Evolutionary conservation across 495 filamentous ascomycete species (phyloP), one percentile per base, ranked within the genome.

Genomic region (Staphylotrichum longicolle): DNA sequence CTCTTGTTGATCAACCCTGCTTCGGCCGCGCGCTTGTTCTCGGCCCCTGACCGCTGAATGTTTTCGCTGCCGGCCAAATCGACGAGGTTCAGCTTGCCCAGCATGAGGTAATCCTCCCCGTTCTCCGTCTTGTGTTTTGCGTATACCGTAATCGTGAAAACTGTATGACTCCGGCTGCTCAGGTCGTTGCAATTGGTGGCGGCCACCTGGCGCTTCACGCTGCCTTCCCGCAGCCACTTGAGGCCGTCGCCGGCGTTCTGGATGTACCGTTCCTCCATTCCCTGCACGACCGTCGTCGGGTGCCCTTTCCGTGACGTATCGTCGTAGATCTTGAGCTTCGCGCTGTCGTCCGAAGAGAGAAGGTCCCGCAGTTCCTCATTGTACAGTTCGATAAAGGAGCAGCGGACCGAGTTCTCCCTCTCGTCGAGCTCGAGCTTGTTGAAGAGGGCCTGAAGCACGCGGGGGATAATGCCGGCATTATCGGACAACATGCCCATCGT

Each of bases 131-230:
- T 85, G 14, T 87, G 85, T 70, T 96, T 96, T 54, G 90, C 87
- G 66, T 89, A 87, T 0, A 90, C 90, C 0, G 93, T 97, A 54
- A 98, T 87, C 0, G 95, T 97, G 66, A 98, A 98, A 5, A 98
- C 87, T 0, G 94, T 98, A 66, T 98, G 94, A 75, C 92, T 96
- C 70, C 94, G 86, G 60, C 90, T 95, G 76, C 91, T 96, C 27
- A 97, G 82, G 68, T 98, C 95, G 70, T 98, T 98, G 78, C 94
- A 98, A 71, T 97, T 98, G 3, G 94, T 98, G 7, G 94, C 92
- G 1, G 94, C 95, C 42, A 98, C 95, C 72, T 98, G 94, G 15
- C 94, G 89, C 70, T 90, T 95, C 70, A 95, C 82, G 70, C 91
- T 96, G 44, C 94, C 94, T 49, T 88, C 80, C 60, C 93, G 91